Evolutionary conservation across 768 basidiomycete genomes (phyloP), one percentile per base, ranked within the genome.

Genomic region (Phaeolepiota aurea): DNA sequence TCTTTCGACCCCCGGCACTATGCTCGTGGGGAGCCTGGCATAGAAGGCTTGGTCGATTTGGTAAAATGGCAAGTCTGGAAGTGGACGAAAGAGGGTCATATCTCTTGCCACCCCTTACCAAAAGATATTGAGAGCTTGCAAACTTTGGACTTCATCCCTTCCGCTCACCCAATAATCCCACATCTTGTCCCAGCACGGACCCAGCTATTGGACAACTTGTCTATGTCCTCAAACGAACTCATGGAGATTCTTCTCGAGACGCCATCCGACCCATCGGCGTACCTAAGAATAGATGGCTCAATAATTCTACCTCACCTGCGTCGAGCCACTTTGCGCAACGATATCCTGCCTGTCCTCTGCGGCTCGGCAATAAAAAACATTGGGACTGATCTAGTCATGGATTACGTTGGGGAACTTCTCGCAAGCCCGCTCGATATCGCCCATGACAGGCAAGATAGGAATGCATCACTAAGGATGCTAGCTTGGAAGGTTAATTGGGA

Each of bases 401-500:
- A 91, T 58, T 91, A 87, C 45, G 76, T 78, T 21, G 87, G 88
- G 20, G 82, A 82, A 52, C 64, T 91, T 15, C 63, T 92, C 5
- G 82, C 89, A 1, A 83, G 81, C 43, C 89, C 89, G 4, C 38
- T 79, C 13, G 89, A 92, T 48, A 68, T 85, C 7, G 55, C 59
- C 20, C 66, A 72, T 38, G 66, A 70, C 32, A 50, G 49, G 11
- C 73, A 75, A 47, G 54, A 53, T 13, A 49, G 58, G 16, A 73
- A 74, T 40, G 54, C 70, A 0, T 76, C 79, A 1, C 52, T 85
- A 16, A 77, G 74, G 23, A 57, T 82, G 47, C 65, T 92, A 19
- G 89, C 85, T 2, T 92, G 90, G 89, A 92, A 92, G 55, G 89
- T 92, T 15, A 70, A 66, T 20, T 90, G 87, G 88, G 87, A 92